These are phyloP conservation scores for Neurospora sp. DNA, from an alignment of 2,329 filamentous ascomycete species.

Conservation along the genomic window DNA sequence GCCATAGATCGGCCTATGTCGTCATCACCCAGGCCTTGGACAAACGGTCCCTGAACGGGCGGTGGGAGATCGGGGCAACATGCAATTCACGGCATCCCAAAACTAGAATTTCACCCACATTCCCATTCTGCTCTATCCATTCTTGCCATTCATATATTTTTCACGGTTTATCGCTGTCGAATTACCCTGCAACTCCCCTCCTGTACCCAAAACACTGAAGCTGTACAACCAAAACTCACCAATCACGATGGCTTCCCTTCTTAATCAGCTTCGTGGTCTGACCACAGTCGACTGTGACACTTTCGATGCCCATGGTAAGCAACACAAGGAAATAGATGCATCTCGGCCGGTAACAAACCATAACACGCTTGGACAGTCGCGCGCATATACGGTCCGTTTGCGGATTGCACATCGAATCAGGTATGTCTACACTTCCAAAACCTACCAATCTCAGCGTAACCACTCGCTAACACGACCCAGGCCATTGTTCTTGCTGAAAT, in stretches of 20 bases:
- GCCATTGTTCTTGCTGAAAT: slow-evolving; percentile 41
- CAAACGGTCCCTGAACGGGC: background rate
- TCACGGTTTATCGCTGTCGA: background rate
- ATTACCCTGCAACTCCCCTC: background rate
- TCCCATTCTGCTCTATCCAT: background rate
- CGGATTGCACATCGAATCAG: slow-evolving; percentile 46
- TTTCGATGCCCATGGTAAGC: slow-evolving; percentile 34
- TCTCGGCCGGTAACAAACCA: background rate
- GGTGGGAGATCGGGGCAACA: background rate
- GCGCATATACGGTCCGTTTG: slow-evolving; percentile 34
- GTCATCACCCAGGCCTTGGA: background rate
- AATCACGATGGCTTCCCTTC: slow-evolving; percentile 15
- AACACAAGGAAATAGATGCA: too few species aligned
- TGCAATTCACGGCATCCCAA: background rate
- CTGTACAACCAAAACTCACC: background rate
- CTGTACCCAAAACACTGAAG: background rate
- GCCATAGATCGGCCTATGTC: background rate
- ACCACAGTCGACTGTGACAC: slow-evolving; percentile 43
- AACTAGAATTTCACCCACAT: background rate
- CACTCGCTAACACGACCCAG: slow-evolving; percentile 18
- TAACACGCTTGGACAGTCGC: slow-evolving; percentile 26
- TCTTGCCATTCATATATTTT: background rate
- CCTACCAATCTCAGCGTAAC: background rate
- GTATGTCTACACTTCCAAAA: slow-evolving; percentile 20
- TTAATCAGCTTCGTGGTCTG: slow-evolving; percentile 32